Conservation (phyloP, 805 yeast genomes). For the Nakazawaea ishiwadae region DNA sequence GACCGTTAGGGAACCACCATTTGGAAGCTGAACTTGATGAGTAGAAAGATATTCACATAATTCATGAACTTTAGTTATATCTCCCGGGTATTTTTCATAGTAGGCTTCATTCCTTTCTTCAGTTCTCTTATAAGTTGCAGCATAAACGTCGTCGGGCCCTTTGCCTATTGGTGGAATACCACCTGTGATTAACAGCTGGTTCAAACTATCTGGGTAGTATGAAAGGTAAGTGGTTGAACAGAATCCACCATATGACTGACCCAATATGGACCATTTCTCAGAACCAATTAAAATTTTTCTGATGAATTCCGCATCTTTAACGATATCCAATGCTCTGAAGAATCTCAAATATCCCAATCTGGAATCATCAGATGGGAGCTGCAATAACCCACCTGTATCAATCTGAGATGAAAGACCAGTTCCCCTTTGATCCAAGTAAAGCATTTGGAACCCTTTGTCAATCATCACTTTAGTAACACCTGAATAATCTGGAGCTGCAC, state of each 20-base stretch:
- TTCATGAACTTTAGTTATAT: slow-evolving; percentile 30
- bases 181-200: slow-evolving; percentile 46
- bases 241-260: slow-evolving; percentile 57
- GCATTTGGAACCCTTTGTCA: slow-evolving; percentile 36
- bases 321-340: slow-evolving; percentile 51
- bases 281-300: slow-evolving; percentile 31
- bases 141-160: slow-evolving; percentile 43
- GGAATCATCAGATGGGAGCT: slow-evolving; percentile 17
- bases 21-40: slow-evolving; percentile 36
- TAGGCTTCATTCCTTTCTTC: slow-evolving; percentile 42
- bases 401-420: slow-evolving; percentile 51
- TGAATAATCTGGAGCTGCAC: slow-evolving; percentile 32
- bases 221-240: slow-evolving; percentile 46
- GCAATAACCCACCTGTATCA: slow-evolving; percentile 25
- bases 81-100: slow-evolving; percentile 45
- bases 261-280: slow-evolving; percentile 46
- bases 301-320: slow-evolving; percentile 45
- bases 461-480: slow-evolving; percentile 34
- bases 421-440: slow-evolving; percentile 57
- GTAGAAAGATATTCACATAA: slow-evolving; percentile 31
- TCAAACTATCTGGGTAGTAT: slow-evolving; percentile 33
- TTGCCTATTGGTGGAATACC: slow-evolving; percentile 52
- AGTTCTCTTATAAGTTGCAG: slow-evolving; percentile 41
- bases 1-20: slow-evolving; percentile 43
- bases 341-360: slow-evolving; percentile 36